Percentiles rank a stretch among this genome's conserved stretches.
phyloP scores from a whole-genome alignment of 768 basidiomycete genomes.

The Mycena rebaudengoi region DNA sequence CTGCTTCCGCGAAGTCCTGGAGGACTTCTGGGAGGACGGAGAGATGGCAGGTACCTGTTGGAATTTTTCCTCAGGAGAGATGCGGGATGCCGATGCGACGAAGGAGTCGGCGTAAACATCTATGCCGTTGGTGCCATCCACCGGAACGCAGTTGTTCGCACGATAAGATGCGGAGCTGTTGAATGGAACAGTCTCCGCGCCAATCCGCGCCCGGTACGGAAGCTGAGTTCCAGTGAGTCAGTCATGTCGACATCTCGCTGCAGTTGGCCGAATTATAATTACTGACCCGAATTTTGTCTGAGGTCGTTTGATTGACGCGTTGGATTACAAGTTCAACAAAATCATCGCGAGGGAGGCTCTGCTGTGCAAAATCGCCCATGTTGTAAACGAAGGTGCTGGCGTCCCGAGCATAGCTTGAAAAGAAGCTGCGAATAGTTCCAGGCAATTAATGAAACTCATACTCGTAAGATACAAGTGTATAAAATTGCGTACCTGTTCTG shows the following conservation, averaged over 20 bases:
- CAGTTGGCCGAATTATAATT: no score
- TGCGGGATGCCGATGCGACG: no score
- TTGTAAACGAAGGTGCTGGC: conserved; percentile 50
- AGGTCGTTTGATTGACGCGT: conserved; percentile 45
- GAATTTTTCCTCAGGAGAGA: conserved; percentile 41
- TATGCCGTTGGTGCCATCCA: conserved; percentile 55
- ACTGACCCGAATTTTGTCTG: conserved; percentile 57
- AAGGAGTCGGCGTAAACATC: conserved; percentile 44
- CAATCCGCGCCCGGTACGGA: conserved; percentile 66
- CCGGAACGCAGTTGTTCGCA: conserved; percentile 62
- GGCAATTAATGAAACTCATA: not conserved
- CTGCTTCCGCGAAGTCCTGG: conserved; percentile 46
- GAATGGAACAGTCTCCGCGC: conserved; percentile 53
- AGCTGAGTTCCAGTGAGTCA: conserved; percentile 43
- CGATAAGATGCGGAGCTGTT: conserved; percentile 58
- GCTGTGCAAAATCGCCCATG: conserved; percentile 65
- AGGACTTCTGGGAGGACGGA: conserved; percentile 29
- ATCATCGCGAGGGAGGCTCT: conserved; percentile 61
- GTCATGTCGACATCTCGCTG: no score
- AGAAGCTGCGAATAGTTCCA: conserved; percentile 45
- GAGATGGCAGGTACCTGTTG: conserved; percentile 56
- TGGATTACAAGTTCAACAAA: conserved; percentile 56
- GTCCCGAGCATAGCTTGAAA: conserved; percentile 52
- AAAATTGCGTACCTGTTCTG: conserved; percentile 50
- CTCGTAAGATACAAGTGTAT: no score